Conservation (phyloP, 345 rosid species). For the Syzygium aqueum region DNA sequence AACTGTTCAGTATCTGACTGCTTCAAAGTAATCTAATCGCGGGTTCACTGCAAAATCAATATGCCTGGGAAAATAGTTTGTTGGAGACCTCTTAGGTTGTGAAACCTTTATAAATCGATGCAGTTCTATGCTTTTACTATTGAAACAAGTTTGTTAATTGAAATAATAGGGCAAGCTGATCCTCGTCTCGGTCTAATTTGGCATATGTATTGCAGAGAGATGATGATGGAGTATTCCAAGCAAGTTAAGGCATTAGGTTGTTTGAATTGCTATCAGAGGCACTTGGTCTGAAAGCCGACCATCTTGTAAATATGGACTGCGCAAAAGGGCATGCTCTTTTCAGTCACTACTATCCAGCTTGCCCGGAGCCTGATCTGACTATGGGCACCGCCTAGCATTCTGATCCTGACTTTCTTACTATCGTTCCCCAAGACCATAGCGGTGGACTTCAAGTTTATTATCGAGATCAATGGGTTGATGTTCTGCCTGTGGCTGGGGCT, state of each 20-base stretch:
- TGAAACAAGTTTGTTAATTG: background rate
- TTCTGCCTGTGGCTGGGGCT: slow-evolving; percentile 38
- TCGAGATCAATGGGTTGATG: slow-evolving; percentile 40
- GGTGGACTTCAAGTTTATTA: slow-evolving; percentile 52
- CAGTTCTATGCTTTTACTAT: background rate
- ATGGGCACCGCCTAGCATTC: slow-evolving; percentile 38
- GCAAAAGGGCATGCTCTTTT: slow-evolving; percentile 25
- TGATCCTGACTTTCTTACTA: slow-evolving; percentile 38
- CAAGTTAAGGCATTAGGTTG: slow-evolving; percentile 25
- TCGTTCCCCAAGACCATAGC: slow-evolving; percentile 48
- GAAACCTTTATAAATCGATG: background rate
- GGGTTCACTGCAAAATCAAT: background rate
- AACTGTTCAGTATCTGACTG: background rate
- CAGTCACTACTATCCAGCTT: slow-evolving; percentile 50
- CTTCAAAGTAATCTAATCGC: background rate
- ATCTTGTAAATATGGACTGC: slow-evolving; percentile 37
- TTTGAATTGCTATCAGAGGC: slow-evolving; percentile 54
- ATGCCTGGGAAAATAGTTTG: background rate
- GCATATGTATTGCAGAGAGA: slow-evolving; percentile 5
- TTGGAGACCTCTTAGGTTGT: background rate
- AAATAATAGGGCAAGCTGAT: background rate
- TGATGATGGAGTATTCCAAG: slow-evolving; percentile 30
- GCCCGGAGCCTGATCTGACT: slow-evolving; percentile 57
- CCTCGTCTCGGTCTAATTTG: background rate
- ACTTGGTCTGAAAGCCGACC: slow-evolving; percentile 28